Evolutionary conservation across 164 flowering plant species (phyloP).

Genomic region (Piper betle): DNA sequence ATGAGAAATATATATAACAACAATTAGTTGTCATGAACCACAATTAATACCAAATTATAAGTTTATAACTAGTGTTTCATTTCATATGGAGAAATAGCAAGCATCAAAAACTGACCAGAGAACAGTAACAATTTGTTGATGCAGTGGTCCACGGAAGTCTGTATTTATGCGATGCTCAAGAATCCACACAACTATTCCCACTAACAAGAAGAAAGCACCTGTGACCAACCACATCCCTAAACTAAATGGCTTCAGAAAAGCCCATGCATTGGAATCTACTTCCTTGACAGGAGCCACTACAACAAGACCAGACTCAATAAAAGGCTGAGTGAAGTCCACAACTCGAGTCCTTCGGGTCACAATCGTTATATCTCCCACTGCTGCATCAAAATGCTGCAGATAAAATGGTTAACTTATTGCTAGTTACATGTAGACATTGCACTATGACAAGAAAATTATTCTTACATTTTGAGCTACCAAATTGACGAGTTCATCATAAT

Average conservation of each 20-base stretch:
- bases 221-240: slow-evolving; percentile 74
- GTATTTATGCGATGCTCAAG: slow-evolving; percentile 76
- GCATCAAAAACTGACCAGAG: slow-evolving; percentile 50
- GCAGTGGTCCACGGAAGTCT: slow-evolving; percentile 88
- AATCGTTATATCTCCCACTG: slow-evolving; percentile 81
- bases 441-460: not conserved
- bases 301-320: slow-evolving; percentile 73
- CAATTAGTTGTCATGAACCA: not conserved
- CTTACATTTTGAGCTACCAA: slow-evolving; percentile 58
- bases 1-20: not conserved
- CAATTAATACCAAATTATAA: too few species aligned
- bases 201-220: slow-evolving; percentile 59
- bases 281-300: slow-evolving; percentile 62
- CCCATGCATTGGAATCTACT: slow-evolving; percentile 59
- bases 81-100: not conserved
- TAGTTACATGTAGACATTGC: too few species aligned
- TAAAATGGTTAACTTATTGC: not conserved
- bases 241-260: slow-evolving; percentile 78
- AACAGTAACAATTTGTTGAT: slow-evolving; percentile 64
- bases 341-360: slow-evolving; percentile 65
- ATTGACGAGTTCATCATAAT: slow-evolving; percentile 35
- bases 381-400: slow-evolving; percentile 75
- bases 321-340: slow-evolving; percentile 95
- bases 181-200: slow-evolving; percentile 91
- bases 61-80: not conserved